phyloP scores from a whole-genome alignment of 2,329 filamentous ascomycete species.

The Fusarium sp. region DNA sequence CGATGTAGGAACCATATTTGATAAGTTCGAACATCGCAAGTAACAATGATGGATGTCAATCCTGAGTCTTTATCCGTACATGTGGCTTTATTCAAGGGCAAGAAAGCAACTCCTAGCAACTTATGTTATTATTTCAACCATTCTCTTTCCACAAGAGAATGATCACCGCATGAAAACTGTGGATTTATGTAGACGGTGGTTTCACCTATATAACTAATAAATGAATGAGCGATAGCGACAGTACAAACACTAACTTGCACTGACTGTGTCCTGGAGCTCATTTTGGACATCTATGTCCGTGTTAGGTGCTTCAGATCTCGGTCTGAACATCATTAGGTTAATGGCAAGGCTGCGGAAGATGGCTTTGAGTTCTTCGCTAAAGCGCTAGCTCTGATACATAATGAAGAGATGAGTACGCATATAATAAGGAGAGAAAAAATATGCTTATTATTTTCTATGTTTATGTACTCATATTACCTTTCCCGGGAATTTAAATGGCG shows the following conservation, averaged over 20 bases:
- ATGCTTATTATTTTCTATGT: no score
- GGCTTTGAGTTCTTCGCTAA: not conserved
- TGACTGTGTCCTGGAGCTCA: not conserved
- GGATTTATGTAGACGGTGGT: not conserved
- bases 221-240: not conserved
- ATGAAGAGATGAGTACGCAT: no score
- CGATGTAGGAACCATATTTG: no score
- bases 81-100: no score
- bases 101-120: no score
- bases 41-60: no score
- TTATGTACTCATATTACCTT: no score
- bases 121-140: not conserved
- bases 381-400: not conserved
- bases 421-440: no score
- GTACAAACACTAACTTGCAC: not conserved
- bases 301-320: not conserved
- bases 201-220: not conserved
- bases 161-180: not conserved
- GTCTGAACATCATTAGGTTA: not conserved
- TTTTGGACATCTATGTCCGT: not conserved
- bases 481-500: no score
- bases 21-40: no score
- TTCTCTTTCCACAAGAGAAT: not conserved
- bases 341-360: not conserved
- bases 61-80: no score